A percentile compares a stretch with the other conserved stretches of the same genome.
phyloP scores from a whole-genome alignment of 2,329 filamentous ascomycete species.

The Alternaria postmessia region DNA sequence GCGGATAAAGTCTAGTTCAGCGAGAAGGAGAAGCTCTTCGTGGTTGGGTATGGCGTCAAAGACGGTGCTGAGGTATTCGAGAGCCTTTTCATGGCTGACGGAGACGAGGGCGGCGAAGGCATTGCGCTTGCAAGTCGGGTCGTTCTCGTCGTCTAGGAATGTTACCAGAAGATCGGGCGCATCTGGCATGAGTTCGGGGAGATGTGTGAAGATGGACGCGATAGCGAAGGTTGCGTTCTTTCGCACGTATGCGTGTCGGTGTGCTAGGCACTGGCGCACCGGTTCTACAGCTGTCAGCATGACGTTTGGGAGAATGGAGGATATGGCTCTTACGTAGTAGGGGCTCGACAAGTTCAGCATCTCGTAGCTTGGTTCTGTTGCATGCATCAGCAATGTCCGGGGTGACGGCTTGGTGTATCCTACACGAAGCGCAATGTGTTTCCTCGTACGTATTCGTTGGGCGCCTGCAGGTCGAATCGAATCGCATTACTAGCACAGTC shows the following conservation, averaged over 20 bases:
- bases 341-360: conserved; percentile 95
- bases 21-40: conserved; percentile 90
- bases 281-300: conserved; percentile 62
- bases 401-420: not conserved
- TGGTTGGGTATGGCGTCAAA: conserved; percentile 95
- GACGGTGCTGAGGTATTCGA: conserved; percentile 85
- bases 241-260: conserved; percentile 95
- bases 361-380: conserved; percentile 80
- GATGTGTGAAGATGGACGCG: conserved; percentile 89
- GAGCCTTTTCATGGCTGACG: conserved; percentile 92
- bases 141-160: conserved; percentile 90
- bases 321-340: conserved; percentile 67
- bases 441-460: conserved; percentile 97
- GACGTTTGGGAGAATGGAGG: not conserved
- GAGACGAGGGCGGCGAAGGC: conserved; percentile 90
- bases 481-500: conserved; percentile 81
- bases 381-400: conserved; percentile 23
- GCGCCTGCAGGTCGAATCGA: conserved; percentile 93
- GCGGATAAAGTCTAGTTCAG: conserved; percentile 95
- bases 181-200: conserved; percentile 90
- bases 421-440: conserved; percentile 94
- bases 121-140: conserved; percentile 97
- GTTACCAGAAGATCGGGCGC: conserved; percentile 88
- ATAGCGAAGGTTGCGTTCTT: conserved; percentile 98
- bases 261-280: conserved; percentile 89